Conservation (phyloP, 768 basidiomycete genomes). For the Collybiopsis confluens region DNA sequence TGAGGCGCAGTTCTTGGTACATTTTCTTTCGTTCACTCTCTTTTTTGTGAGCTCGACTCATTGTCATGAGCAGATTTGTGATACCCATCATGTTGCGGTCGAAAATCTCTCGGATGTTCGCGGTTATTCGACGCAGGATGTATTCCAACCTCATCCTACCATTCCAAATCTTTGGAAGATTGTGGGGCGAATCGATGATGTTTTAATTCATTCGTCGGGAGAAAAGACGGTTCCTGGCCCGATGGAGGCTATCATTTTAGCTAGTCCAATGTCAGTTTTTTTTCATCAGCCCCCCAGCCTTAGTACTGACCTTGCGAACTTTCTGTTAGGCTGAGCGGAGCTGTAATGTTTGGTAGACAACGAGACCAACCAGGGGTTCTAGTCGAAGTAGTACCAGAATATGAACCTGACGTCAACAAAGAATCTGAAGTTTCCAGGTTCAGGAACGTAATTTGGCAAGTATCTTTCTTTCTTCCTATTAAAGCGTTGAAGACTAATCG, state of each 20-base stretch:
- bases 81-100: conserved; percentile 19
- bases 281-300: conserved; percentile 15
- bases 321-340: conserved; percentile 26
- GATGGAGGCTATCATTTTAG: conserved; percentile 19
- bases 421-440: conserved; percentile 16
- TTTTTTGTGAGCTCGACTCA: background rate
- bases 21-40: background rate
- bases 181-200: conserved; percentile 28
- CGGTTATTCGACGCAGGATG: conserved; percentile 41
- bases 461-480: conserved; percentile 22
- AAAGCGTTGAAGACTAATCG: background rate
- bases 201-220: conserved; percentile 23
- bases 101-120: conserved; percentile 14
- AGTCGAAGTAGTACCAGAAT: conserved; percentile 22
- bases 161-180: conserved; percentile 37
- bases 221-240: conserved; percentile 30
- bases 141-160: conserved; percentile 40
- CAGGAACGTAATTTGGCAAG: conserved; percentile 25
- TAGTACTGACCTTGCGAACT: background rate
- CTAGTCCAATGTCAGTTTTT: conserved; percentile 19
- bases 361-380: conserved; percentile 27
- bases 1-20: conserved; percentile 7
- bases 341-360: conserved; percentile 37
- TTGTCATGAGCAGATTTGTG: conserved; percentile 13
- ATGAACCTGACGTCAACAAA: conserved; percentile 25